Evolutionary conservation across 2,329 filamentous ascomycete genomes (phyloP), one percentile per base, ranked within the genome.

Genomic region (Colletotrichum zoysiae): DNA sequence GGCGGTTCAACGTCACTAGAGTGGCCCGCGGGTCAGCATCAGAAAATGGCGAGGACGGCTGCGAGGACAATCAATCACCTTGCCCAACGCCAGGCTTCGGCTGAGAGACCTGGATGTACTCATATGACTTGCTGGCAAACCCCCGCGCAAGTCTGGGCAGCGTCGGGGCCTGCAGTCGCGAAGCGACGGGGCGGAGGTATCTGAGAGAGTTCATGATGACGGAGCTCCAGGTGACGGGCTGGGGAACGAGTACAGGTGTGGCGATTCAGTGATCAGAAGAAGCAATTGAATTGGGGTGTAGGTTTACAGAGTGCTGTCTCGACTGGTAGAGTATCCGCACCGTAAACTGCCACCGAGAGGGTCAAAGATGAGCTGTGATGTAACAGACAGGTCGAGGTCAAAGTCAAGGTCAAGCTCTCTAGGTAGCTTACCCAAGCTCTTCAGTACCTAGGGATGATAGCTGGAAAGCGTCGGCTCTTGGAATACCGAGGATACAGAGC

Each of bases 41-140:
- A n/a, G 40, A 35, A 35, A 58, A 8, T 59, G 57, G 63, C 60
- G 70, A 74, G 68, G 67, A 63, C 48, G 73, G 62, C 40, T 23
- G 35, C 56, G 35, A 62, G 62, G 48, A 46, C 20, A 75, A 85
- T 74, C 87, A 97, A 85, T 74, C 87, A 97, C 95, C 93, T 84
- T 97, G 89, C 2, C 93, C 94, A 70, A 99, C 95, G 62, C 95
- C 95, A n/a, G 93, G 92, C 82, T 92, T 93, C 12, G 95, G 95
- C 75, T 89, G 90, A 23, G 93, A 94, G 62, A 94, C 91, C 76
- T 96, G 86, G 76, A 98, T 91, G 82, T 92, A 92, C 79, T 98
- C 93, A 83, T 97, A 98, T 65, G 82, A 80, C 73, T 76, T 78
- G 74, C 81, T 83, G 65, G 87, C 86, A 69, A 86, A 88, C 74